Evolutionary conservation across 208 protist species (phyloP), one percentile per base, ranked within the genome.

Genomic region (Crithidia sp.): DNA sequence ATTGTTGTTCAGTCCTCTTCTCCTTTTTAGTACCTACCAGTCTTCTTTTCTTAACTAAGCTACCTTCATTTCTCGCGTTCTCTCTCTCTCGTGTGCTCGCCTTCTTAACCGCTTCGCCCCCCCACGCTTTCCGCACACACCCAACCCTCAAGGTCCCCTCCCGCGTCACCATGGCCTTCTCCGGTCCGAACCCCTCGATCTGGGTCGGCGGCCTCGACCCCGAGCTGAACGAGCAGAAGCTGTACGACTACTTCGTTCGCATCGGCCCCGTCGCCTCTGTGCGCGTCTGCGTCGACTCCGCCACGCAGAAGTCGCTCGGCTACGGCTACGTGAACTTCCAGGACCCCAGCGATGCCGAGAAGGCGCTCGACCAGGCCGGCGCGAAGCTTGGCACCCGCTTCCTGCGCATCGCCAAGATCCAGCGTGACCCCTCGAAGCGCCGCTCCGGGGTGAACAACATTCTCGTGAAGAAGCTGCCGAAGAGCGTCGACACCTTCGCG

Each of bases 251-350:
- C 77, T 99, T 99, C 87, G 97, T 97, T 54, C 88, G 92, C 74
- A 94, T 99, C 73, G 98, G 98, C 74, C 97, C 97, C 62, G 96
- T 99, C 74, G 90, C 91, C 43, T 99, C 98, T 54, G 99, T 99
- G 37, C 96, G 98, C 72, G 98, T 99, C 59, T 99, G 98, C 83
- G 95, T 99, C 62, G 98, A 99, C 83, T 85, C 92, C 47, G 90
- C 90, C 55, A 99, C 98, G 12, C 95, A 98, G 81, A 98, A 98
- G 85, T 99, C 98, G 10, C 95, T 99, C 60, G 98, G 97, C 64
- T 99, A 99, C 86, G 98, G 97, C 59, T 99, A 99, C 88, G 98
- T 99, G 44, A 99, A 99, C 96, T 99, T 99, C 78, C 97, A 99
- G 85, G 98, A 96, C 79, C 84, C 92, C 60, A 85, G 92, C 39